Percentiles rank a stretch among this genome's conserved stretches.
phyloP scores from a whole-genome alignment of 2,329 filamentous ascomycete species.

The Sphaceloma murrayae region DNA sequence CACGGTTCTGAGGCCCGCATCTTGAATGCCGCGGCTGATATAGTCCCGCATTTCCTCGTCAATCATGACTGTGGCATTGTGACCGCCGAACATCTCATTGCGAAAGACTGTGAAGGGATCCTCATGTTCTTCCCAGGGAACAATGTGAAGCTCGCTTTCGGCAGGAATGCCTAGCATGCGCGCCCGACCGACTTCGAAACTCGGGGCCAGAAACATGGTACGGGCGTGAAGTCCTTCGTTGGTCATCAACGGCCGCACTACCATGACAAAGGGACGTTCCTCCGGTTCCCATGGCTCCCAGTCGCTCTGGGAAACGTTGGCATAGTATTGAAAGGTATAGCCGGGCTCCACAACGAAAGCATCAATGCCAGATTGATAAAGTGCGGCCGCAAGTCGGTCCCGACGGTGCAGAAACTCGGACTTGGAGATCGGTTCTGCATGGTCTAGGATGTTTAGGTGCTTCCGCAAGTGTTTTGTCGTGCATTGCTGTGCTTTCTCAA shows the following conservation, averaged over 20 bases:
- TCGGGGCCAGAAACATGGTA: constrained; percentile 50
- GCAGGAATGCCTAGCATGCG: constrained; percentile 50
- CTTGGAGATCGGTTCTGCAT: constrained; percentile 39
- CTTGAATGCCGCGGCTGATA: constrained; percentile 48
- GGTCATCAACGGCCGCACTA: constrained; percentile 41
- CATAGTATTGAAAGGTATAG: constrained; percentile 57
- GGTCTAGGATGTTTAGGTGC: constrained; percentile 44
- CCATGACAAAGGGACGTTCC: constrained; percentile 54
- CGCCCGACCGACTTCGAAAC: constrained; percentile 52
- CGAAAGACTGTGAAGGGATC: constrained; percentile 49
- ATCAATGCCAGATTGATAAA: constrained; percentile 44
- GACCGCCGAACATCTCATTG: constrained; percentile 35
- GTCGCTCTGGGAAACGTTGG: constrained; percentile 50
- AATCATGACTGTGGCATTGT: constrained; percentile 45
- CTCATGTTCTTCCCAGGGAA: constrained; percentile 57
- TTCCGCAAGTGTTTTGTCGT: constrained; percentile 44
- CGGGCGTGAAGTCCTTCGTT: constrained; percentile 41
- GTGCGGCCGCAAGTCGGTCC: constrained; percentile 47
- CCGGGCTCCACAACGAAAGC: constrained; percentile 56
- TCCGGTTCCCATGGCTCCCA: constrained; percentile 60
- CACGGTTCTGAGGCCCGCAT: constrained; percentile 47
- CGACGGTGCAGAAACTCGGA: constrained; percentile 48
- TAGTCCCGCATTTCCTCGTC: constrained; percentile 58
- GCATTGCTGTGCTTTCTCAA: constrained; percentile 37
- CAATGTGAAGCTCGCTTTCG: constrained; percentile 42